Percentiles rank a stretch among this genome's conserved stretches.
phyloP scores from a whole-genome alignment of 306 rosid species.

The Corylus americana region DNA sequence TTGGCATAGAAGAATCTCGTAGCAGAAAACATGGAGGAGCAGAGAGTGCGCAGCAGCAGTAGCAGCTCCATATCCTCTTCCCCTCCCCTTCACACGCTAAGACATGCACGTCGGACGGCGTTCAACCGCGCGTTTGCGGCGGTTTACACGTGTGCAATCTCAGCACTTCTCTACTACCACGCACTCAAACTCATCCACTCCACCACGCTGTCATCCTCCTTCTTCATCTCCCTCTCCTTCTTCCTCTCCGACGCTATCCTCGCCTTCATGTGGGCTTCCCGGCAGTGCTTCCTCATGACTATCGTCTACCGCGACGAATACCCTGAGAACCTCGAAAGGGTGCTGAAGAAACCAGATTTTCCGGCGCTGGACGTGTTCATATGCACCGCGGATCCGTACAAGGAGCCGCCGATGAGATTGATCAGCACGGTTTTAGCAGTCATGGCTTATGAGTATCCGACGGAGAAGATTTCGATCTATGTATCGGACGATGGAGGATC shows the following conservation, averaged over 20 bases:
- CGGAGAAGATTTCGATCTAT: slow-evolving; percentile 37
- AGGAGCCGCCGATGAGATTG: slow-evolving; percentile 43
- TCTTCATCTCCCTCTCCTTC: slow-evolving; percentile 30
- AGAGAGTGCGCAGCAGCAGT: background rate
- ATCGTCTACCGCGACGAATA: slow-evolving; percentile 30
- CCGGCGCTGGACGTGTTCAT: slow-evolving; percentile 44
- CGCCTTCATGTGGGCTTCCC: slow-evolving; percentile 25
- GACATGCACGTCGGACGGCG: slow-evolving; percentile 15
- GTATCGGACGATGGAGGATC: slow-evolving; percentile 57
- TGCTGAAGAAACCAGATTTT: background rate
- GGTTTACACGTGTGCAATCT: slow-evolving; percentile 24
- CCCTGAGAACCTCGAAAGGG: slow-evolving; percentile 4
- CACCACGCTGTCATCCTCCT: slow-evolving; percentile 7
- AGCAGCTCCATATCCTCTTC: background rate
- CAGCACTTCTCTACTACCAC: slow-evolving; percentile 29
- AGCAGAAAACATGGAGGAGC: background rate
- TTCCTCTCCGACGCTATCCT: slow-evolving; percentile 31
- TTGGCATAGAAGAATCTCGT: no score
- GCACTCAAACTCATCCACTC: slow-evolving; percentile 18
- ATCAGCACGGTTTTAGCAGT: slow-evolving; percentile 42
- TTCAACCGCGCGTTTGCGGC: slow-evolving; percentile 27
- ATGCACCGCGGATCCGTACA: slow-evolving; percentile 45
- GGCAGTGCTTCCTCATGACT: slow-evolving; percentile 31
- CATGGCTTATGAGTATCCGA: slow-evolving; percentile 45
- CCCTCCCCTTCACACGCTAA: slow-evolving; percentile 21